Base-by-base conservation (phyloP, 73 alveolate species). In the Paramecium tetraurelia region DNA sequence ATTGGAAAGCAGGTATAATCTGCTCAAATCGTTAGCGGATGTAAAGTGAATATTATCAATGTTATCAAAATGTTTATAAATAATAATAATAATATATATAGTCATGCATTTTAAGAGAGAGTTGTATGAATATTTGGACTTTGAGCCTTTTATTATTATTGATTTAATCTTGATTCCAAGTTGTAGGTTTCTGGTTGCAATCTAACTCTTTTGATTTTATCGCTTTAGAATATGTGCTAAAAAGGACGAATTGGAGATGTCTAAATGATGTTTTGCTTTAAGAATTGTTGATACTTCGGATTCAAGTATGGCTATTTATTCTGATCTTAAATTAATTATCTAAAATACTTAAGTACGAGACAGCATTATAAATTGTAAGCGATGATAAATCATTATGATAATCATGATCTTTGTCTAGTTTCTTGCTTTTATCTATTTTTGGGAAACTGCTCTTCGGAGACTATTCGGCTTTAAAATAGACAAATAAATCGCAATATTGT, bases 221-320 rank as follows among this genome's bases (percentile, higher is more conserved):
- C 77, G 22, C 59, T 48, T 48, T 48, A 48, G 9, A 48, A 24
- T 21, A 11, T 48, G 21, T 80, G 58, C 40, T n/a, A 38, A 36
- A 7, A 59, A 59, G 38, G 58, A 29, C 35, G 59, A 48, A 48
- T 80, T 48, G 59, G 59, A 16, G 59, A 12, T 16, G 59, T 48
- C 22, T 48, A 48, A n/a, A 48, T 48, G 1, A 48, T 48, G 9
- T 48, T 48, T 48, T 48, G 59, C 59, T 48, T 48, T 88, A 80
- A 24, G 48, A 80, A 80, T 80, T 24, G 4, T 35, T 80, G 10
- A 80, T 80, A 80, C 44, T 80, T 80, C 1, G 90, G 90, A 44
- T 44, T 40, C 46, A 80, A 48, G 18, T 80, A 80, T 20, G 90
- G 77, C 16, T 43, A 48, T 44, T 80, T 80, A 80, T 80, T 41